Evolutionary conservation across 2,329 filamentous ascomycete species (phyloP).

Genomic region (Ascochyta fabae): DNA sequence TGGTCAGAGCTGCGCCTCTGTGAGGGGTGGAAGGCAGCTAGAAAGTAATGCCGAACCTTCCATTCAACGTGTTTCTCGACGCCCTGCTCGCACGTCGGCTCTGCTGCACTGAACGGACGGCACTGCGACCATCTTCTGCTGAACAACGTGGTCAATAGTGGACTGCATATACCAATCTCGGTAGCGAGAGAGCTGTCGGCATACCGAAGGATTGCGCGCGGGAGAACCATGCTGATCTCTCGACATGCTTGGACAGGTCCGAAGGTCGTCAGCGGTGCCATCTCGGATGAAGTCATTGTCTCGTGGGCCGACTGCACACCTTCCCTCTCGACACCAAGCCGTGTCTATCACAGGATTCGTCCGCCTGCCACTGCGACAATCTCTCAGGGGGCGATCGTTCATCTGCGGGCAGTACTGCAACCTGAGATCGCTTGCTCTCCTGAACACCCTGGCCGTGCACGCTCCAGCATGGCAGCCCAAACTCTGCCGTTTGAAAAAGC

Average conservation of each 20-base stretch:
- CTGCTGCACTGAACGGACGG: background rate
- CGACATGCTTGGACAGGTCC: conserved; percentile 24
- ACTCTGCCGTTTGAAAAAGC: conserved; percentile 22
- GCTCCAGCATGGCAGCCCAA: conserved; percentile 24
- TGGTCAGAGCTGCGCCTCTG: conserved; percentile 17
- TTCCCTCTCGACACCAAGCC: conserved; percentile 13
- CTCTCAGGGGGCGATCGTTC: conserved; percentile 13
- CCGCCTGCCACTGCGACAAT: conserved; percentile 11
- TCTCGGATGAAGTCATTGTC: conserved; percentile 31
- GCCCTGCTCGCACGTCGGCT: conserved; percentile 2
- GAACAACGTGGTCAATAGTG: conserved; percentile 25
- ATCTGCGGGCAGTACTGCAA: conserved; percentile 10
- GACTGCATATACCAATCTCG: conserved; percentile 27
- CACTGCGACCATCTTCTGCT: background rate
- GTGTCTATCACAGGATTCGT: conserved; percentile 24
- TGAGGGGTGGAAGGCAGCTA: conserved; percentile 13
- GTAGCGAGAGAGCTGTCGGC: conserved; percentile 35
- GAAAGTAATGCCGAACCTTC: conserved; percentile 14
- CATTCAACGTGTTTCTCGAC: conserved; percentile 4
- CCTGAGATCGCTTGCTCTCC: background rate
- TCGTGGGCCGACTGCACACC: conserved; percentile 23
- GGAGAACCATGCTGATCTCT: conserved; percentile 33
- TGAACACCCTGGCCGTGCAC: conserved; percentile 12
- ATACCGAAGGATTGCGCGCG: conserved; percentile 22
- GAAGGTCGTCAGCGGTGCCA: conserved; percentile 13